A percentile compares a stretch with the other conserved stretches of the same genome.
These are phyloP conservation scores for Serendipita sp. DNA, from an alignment of 768 basidiomycete genomes.

Conservation along the genomic window DNA sequence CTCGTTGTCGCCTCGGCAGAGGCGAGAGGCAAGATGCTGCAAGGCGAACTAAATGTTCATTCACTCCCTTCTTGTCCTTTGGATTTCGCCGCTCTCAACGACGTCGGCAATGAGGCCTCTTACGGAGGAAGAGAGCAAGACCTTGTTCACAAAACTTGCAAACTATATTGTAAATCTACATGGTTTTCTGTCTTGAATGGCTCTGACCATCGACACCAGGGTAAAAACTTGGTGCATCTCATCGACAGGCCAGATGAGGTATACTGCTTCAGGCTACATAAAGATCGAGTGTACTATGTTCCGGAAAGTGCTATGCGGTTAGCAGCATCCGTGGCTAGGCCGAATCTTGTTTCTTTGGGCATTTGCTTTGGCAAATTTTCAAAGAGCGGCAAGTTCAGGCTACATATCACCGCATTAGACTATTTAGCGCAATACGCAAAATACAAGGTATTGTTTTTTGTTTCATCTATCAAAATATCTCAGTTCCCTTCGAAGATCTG, in stretches of 20 bases:
- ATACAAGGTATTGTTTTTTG: slow-evolving; percentile 54
- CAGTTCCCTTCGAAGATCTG: slow-evolving; percentile 46
- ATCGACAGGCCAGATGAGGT: slow-evolving; percentile 90
- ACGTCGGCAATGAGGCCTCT: slow-evolving; percentile 64
- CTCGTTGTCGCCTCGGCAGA: background rate
- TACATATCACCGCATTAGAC: slow-evolving; percentile 87
- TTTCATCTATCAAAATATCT: slow-evolving; percentile 1
- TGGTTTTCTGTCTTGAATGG: background rate
- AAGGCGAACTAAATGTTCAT: background rate
- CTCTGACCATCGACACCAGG: slow-evolving; percentile 29
- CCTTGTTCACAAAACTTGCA: slow-evolving; percentile 89
- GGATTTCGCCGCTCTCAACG: slow-evolving; percentile 4
- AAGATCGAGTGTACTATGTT: slow-evolving; percentile 90
- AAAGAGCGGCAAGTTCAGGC: slow-evolving; percentile 93
- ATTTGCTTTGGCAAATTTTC: slow-evolving; percentile 97
- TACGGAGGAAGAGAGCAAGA: slow-evolving; percentile 93
- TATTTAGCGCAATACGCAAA: slow-evolving; percentile 92
- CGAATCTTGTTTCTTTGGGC: slow-evolving; percentile 81
- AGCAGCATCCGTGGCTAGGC: slow-evolving; percentile 78
- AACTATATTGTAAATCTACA: slow-evolving; percentile 70
- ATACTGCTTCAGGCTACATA: slow-evolving; percentile 89
- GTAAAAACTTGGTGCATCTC: slow-evolving; percentile 88
- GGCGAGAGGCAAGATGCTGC: background rate
- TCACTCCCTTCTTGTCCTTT: background rate
- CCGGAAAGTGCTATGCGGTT: slow-evolving; percentile 89